Conservation (phyloP, 2,329 filamentous ascomycete species). For the Rosellinia necatrix region DNA sequence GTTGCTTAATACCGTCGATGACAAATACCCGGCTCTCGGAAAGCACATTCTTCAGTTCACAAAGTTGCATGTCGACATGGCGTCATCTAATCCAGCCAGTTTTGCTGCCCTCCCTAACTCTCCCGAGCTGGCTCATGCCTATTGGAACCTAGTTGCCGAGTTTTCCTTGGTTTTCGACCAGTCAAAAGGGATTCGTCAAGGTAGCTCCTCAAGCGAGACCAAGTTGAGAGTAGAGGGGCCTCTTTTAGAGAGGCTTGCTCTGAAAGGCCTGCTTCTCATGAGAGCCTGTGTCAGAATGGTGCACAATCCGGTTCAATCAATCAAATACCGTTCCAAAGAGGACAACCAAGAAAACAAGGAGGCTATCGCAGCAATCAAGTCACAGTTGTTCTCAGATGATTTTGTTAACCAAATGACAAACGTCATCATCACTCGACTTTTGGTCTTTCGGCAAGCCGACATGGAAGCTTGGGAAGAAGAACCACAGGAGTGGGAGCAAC, state of each 20-base stretch:
- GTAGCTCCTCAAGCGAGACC: conserved; percentile 43
- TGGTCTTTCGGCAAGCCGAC: conserved; percentile 84
- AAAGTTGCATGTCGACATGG: conserved; percentile 90
- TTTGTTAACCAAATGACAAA: conserved; percentile 84
- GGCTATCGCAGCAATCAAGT: conserved; percentile 71
- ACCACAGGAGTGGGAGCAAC: conserved; percentile 92
- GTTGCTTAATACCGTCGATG: conserved; percentile 65
- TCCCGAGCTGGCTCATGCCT: conserved; percentile 75
- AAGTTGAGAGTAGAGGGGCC: conserved; percentile 62
- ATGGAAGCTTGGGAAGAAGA: conserved; percentile 92
- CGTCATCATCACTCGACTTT: conserved; percentile 82
- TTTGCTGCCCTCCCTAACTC: conserved; percentile 84
- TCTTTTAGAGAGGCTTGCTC: conserved; percentile 75
- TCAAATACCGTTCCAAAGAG: conserved; percentile 78
- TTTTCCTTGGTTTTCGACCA: conserved; percentile 76
- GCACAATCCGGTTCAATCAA: conserved; percentile 78
- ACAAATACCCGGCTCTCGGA: conserved; percentile 54
- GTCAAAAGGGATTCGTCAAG: conserved; percentile 59
- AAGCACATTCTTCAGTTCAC: conserved; percentile 89
- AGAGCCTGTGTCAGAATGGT: conserved; percentile 84
- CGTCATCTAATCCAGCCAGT: conserved; percentile 75
- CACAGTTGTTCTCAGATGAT: conserved; percentile 73
- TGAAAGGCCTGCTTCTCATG: conserved; percentile 82
- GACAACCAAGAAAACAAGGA: conserved; percentile 76
- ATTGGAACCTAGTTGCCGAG: conserved; percentile 80